A percentile compares a stretch with the other conserved stretches of the same genome.
Evolutionary conservation across 495 filamentous ascomycete species (phyloP).

Genomic region (Penicillium odoratum): DNA sequence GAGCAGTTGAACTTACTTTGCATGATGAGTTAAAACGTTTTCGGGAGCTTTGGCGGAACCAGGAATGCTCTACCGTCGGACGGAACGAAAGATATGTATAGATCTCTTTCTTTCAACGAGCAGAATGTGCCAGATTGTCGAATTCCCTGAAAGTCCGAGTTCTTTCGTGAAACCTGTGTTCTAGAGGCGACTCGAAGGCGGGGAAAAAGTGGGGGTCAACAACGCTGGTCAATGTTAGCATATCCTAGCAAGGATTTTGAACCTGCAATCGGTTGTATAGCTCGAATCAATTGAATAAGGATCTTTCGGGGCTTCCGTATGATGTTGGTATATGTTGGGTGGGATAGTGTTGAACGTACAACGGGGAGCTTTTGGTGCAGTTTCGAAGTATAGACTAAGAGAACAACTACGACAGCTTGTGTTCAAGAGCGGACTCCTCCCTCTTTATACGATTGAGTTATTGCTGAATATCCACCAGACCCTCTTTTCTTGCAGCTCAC

Average conservation of each 20-base stretch:
- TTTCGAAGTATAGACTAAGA: neutral
- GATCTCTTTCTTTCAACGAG: neutral
- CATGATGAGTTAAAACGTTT: constrained; percentile 1
- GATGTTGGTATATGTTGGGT: neutral
- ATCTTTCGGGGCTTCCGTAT: neutral
- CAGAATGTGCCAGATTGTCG: neutral
- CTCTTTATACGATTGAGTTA: constrained; percentile 1
- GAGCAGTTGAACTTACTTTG: constrained; percentile 6
- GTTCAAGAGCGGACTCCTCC: neutral
- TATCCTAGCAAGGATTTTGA: neutral
- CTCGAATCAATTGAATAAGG: neutral
- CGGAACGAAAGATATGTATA: neutral
- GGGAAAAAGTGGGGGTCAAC: constrained; percentile 22
- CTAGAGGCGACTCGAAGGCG: constrained; percentile 9
- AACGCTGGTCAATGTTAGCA: neutral
- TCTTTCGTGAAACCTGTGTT: constrained; percentile 12
- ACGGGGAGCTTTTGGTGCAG: neutral
- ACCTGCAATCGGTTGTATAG: neutral
- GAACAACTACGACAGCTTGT: too few relatives aligned
- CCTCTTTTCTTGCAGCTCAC: constrained; percentile 32
- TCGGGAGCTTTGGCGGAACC: constrained; percentile 7
- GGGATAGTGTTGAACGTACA: neutral
- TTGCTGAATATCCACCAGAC: constrained; percentile 6
- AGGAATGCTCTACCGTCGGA: neutral
- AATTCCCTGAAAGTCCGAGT: constrained; percentile 5